Conservation (phyloP, 352 stramenopile species). For the Globisporangium canariense region DNA sequence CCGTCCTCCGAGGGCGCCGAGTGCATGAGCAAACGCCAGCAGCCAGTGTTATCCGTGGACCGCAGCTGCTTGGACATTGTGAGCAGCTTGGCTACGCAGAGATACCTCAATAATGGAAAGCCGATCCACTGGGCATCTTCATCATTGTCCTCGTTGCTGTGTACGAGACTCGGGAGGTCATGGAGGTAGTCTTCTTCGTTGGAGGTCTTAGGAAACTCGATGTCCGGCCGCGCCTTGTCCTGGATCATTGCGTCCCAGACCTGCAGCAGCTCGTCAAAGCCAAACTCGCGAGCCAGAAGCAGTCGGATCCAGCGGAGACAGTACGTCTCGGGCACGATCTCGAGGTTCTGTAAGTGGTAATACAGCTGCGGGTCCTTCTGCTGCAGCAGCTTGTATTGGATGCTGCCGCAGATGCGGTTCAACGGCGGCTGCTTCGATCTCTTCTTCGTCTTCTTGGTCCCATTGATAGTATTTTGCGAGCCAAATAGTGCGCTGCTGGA, state of each 20-base stretch:
- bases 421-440: slow-evolving; percentile 36
- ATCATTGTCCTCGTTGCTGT: slow-evolving; percentile 11
- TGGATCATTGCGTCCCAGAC: slow-evolving; percentile 76
- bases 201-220: slow-evolving; percentile 39
- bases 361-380: slow-evolving; percentile 80
- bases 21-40: slow-evolving; percentile 73
- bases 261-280: slow-evolving; percentile 50
- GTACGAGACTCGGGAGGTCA: slow-evolving; percentile 30
- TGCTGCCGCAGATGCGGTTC: slow-evolving; percentile 60
- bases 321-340: slow-evolving; percentile 80
- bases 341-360: slow-evolving; percentile 76
- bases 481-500: not conserved
- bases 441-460: not conserved
- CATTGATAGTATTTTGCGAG: not conserved
- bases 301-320: slow-evolving; percentile 79
- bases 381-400: slow-evolving; percentile 76
- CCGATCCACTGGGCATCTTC: slow-evolving; percentile 35
- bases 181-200: slow-evolving; percentile 35
- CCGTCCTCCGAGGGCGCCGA: slow-evolving; percentile 19
- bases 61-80: slow-evolving; percentile 54
- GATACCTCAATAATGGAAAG: slow-evolving; percentile 65
- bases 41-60: slow-evolving; percentile 58
- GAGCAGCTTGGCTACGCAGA: slow-evolving; percentile 67
- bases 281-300: slow-evolving; percentile 74
- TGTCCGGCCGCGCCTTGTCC: slow-evolving; percentile 24